A percentile compares a stretch with the other conserved stretches of the same genome.
These are phyloP conservation scores for Metschnikowia santaceciliae DNA, from an alignment of 805 yeast genomes.

Conservation along the genomic window DNA sequence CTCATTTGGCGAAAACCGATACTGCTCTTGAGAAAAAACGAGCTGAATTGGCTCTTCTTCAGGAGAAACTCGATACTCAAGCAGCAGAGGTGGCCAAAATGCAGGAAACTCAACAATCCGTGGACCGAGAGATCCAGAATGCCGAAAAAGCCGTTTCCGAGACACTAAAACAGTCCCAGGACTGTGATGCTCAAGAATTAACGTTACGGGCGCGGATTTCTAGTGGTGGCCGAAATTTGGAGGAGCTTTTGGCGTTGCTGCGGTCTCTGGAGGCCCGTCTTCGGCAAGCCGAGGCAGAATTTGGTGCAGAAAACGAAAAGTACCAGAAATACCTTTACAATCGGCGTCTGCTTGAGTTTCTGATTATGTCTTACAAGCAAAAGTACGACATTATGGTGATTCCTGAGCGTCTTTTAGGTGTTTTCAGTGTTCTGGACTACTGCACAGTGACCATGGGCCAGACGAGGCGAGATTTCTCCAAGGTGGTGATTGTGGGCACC, in stretches of 20 bases:
- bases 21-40: not conserved
- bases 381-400: not conserved
- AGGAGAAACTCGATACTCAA: not conserved
- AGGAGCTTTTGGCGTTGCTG: not conserved
- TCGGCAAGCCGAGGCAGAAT: not conserved
- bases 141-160: not conserved
- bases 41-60: not conserved
- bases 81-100: conserved; percentile 1
- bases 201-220: not conserved
- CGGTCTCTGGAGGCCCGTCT: not conserved
- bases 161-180: not conserved
- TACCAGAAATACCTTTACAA: conserved; percentile 32
- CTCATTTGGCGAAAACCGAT: not conserved
- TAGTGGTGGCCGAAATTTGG: not conserved
- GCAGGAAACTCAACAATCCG: not conserved
- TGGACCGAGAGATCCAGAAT: not conserved
- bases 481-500: not conserved
- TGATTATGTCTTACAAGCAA: conserved; percentile 29
- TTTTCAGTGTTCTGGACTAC: not conserved
- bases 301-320: conserved; percentile 13
- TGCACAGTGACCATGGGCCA: not conserved
- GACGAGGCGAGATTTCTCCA: not conserved
- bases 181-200: not conserved
- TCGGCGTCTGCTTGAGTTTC: conserved; percentile 45
- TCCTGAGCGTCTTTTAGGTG: not conserved